Percentiles rank a stretch among this genome's conserved stretches.
Evolutionary conservation across 2,329 filamentous ascomycete species (phyloP).

Genomic region (Aspergillus pseudoterreus): DNA sequence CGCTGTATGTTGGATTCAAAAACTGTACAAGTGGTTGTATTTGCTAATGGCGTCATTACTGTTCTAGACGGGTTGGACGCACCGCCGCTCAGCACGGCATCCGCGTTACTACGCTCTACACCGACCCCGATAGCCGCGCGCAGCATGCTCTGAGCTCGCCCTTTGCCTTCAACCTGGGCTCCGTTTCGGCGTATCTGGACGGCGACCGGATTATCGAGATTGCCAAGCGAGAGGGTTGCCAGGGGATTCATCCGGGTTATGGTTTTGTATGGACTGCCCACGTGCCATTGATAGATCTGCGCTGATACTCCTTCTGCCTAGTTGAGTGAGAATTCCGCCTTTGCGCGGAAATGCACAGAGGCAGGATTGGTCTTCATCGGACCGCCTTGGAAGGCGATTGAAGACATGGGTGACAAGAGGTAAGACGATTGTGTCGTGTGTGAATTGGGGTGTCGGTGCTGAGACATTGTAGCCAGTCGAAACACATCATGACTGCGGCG

Average conservation of each 20-base stretch:
- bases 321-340: conserved; percentile 87
- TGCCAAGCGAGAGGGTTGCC: conserved; percentile 79
- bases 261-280: conserved; percentile 60
- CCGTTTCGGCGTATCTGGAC: conserved; percentile 83
- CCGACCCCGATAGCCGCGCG: conserved; percentile 78
- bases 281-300: not conserved
- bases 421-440: conserved; percentile 19
- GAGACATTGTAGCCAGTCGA: conserved; percentile 58
- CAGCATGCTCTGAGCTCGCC: conserved; percentile 86
- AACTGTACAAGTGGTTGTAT: not conserved
- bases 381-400: conserved; percentile 72
- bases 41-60: conserved; percentile 11
- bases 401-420: conserved; percentile 89
- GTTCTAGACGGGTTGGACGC: conserved; percentile 67
- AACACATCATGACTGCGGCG: conserved; percentile 95
- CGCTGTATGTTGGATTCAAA: conserved; percentile 51
- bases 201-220: conserved; percentile 87
- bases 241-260: conserved; percentile 93
- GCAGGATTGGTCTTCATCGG: conserved; percentile 94
- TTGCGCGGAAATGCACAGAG: conserved; percentile 82
- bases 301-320: conserved; percentile 15
- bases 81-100: conserved; percentile 89
- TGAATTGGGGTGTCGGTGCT: conserved; percentile 1
- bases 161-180: conserved; percentile 78
- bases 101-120: conserved; percentile 90